Evolutionary conservation across 2,329 filamentous ascomycete species (phyloP).

Genomic region (Hypoxylon sp.): DNA sequence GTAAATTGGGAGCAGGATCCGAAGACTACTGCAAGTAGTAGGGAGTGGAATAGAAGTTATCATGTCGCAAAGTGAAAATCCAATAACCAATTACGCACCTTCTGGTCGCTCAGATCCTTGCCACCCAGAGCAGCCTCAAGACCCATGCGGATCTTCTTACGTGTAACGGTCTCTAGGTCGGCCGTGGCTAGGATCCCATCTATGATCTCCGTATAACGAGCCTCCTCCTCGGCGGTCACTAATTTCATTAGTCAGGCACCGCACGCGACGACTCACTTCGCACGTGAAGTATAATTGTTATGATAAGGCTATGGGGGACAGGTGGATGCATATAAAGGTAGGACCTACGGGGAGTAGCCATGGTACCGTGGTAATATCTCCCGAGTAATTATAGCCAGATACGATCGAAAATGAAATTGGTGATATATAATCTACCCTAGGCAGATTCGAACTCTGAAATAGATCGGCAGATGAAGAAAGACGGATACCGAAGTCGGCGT

Average conservation of each 20-base stretch:
- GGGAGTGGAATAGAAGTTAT: not conserved
- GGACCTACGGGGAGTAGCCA: conserved; percentile 51
- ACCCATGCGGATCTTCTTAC: conserved; percentile 73
- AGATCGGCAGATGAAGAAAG: conserved; percentile 2
- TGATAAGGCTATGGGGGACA: not conserved
- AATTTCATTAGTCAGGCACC: conserved; percentile 33
- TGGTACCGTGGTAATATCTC: conserved; percentile 39
- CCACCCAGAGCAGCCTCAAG: conserved; percentile 69
- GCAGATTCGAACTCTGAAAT: conserved; percentile 1
- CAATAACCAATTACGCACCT: conserved; percentile 60
- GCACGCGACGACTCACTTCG: not conserved
- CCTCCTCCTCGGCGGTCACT: conserved; percentile 67
- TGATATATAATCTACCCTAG: conserved; percentile 14
- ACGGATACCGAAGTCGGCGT: conserved; percentile 14
- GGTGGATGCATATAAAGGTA: not conserved
- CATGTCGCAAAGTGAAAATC: not conserved
- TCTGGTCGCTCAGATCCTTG: conserved; percentile 72
- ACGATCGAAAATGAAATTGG: conserved; percentile 5
- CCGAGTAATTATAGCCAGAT: conserved; percentile 6
- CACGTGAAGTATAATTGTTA: conserved; percentile 2
- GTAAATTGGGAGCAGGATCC: not conserved
- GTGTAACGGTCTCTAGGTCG: conserved; percentile 74
- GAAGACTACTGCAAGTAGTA: not conserved
- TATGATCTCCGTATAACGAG: conserved; percentile 71
- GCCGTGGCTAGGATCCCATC: conserved; percentile 71